A percentile compares a stretch with the other conserved stretches of the same genome.
phyloP scores from a whole-genome alignment of 129 eudicot species.

The Chrysanthemum makinoi region DNA sequence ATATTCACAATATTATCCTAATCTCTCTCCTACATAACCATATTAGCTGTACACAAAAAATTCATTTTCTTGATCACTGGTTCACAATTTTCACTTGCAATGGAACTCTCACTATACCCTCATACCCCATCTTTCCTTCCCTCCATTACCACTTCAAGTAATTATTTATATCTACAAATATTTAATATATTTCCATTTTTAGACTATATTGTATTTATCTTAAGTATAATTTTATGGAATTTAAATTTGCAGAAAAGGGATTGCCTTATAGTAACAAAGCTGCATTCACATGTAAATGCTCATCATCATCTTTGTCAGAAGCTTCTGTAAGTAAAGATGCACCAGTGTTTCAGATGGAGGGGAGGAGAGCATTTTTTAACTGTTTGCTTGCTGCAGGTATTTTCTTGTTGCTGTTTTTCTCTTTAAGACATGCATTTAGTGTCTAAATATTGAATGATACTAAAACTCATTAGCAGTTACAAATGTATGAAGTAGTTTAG shows the following conservation, averaged over 20 bases:
- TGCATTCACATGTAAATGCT: constrained; percentile 46
- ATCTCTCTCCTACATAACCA: neutral
- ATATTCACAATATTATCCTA: constrained; percentile 26
- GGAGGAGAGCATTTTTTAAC: constrained; percentile 66
- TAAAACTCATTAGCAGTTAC: neutral
- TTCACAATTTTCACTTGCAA: constrained; percentile 19
- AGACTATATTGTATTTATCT: neutral
- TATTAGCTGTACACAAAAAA: too few species aligned
- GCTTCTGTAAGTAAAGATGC: constrained; percentile 17
- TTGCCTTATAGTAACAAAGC: constrained; percentile 26
- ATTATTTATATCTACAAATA: neutral
- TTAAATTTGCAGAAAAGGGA: constrained; percentile 36
- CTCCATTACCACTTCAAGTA: constrained; percentile 26
- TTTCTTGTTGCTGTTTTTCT: neutral
- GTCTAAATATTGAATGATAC: neutral
- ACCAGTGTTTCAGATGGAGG: constrained; percentile 30
- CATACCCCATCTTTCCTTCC: constrained; percentile 46
- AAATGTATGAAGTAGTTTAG: too few species aligned
- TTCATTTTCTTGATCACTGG: neutral
- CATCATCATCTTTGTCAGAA: constrained; percentile 49
- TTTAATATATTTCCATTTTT: constrained; percentile 1
- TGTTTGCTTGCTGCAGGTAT: constrained; percentile 64
- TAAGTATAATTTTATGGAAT: neutral
- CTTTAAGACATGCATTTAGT: too few species aligned
- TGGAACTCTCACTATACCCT: constrained; percentile 56